Percentiles rank a stretch among this genome's conserved stretches.
Conservation (phyloP, 768 basidiomycete species). For the Rhizopogon sp. region DNA sequence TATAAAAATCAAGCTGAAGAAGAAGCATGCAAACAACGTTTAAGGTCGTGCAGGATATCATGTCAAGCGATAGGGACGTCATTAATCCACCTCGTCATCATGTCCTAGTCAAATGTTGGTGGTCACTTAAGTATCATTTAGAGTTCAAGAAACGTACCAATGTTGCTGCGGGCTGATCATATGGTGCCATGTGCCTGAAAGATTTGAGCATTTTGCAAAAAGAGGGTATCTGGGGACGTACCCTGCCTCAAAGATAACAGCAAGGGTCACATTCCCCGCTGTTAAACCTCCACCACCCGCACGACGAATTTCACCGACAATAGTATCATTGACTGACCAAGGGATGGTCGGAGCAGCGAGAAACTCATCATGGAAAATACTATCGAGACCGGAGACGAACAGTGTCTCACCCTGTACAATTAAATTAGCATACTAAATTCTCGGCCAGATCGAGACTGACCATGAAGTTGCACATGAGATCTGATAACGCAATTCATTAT, state of each 20-base stretch:
- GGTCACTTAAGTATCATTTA: not conserved
- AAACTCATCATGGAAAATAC: slow-evolving; percentile 35
- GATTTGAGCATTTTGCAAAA: not conserved
- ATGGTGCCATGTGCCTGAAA: slow-evolving; percentile 35
- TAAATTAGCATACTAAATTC: not conserved
- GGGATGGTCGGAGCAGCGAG: slow-evolving; percentile 21
- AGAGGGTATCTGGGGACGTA: slow-evolving; percentile 15
- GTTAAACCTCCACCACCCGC: slow-evolving; percentile 30
- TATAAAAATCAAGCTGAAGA: no score
- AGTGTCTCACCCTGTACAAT: slow-evolving; percentile 32
- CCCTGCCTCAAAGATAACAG: slow-evolving; percentile 46
- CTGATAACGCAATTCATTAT: not conserved
- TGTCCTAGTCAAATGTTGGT: not conserved
- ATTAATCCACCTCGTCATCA: slow-evolving; percentile 2
- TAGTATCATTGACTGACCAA: slow-evolving; percentile 30
- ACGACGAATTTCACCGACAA: slow-evolving; percentile 37
- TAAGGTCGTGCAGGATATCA: no score
- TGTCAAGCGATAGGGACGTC: not conserved
- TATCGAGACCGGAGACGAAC: slow-evolving; percentile 37
- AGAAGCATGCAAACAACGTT: no score
- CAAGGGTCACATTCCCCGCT: slow-evolving; percentile 46
- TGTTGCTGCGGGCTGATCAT: slow-evolving; percentile 44
- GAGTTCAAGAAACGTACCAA: slow-evolving; percentile 18
- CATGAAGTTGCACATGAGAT: slow-evolving; percentile 37
- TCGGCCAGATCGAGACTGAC: slow-evolving; percentile 4